phyloP scores from a whole-genome alignment of 176 grass and related monocot genomes.

The Carex littledalei region DNA sequence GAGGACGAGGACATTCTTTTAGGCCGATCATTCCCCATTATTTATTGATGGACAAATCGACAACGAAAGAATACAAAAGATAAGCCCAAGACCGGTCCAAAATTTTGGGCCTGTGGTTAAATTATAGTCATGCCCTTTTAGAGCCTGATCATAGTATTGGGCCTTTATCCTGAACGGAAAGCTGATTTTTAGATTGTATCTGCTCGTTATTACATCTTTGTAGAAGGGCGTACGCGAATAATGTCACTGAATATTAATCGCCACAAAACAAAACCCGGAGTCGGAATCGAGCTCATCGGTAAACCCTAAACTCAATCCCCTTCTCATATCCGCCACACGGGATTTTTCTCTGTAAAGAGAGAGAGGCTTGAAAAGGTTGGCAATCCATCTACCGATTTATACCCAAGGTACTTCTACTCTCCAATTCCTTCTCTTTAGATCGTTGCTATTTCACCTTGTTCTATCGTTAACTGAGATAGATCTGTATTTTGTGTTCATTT shows the following conservation, averaged over 20 bases:
- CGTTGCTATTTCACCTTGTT: background rate
- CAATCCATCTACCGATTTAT: background rate
- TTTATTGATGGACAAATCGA: too few relatives aligned
- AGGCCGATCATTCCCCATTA: too few relatives aligned
- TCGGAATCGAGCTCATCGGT: slow-evolving; percentile 15
- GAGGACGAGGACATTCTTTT: too few relatives aligned
- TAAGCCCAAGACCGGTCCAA: background rate
- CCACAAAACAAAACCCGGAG: slow-evolving; percentile 21
- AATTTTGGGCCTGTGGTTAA: background rate
- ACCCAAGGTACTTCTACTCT: background rate
- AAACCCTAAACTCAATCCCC: slow-evolving; percentile 27
- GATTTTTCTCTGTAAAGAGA: background rate
- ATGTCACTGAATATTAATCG: background rate
- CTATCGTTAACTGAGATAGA: slow-evolving; percentile 11
- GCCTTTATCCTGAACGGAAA: background rate
- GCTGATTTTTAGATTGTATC: background rate
- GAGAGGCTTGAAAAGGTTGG: background rate
- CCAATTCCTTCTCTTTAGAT: background rate
- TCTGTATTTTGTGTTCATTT: background rate
- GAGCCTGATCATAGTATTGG: background rate
- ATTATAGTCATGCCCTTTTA: background rate
- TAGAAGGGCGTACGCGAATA: slow-evolving; percentile 1
- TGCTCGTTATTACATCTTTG: background rate
- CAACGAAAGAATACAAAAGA: background rate
- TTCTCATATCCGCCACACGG: slow-evolving; percentile 1